Base-by-base conservation (phyloP, 495 filamentous ascomycete genomes). In the Penicillium mononematosum region DNA sequence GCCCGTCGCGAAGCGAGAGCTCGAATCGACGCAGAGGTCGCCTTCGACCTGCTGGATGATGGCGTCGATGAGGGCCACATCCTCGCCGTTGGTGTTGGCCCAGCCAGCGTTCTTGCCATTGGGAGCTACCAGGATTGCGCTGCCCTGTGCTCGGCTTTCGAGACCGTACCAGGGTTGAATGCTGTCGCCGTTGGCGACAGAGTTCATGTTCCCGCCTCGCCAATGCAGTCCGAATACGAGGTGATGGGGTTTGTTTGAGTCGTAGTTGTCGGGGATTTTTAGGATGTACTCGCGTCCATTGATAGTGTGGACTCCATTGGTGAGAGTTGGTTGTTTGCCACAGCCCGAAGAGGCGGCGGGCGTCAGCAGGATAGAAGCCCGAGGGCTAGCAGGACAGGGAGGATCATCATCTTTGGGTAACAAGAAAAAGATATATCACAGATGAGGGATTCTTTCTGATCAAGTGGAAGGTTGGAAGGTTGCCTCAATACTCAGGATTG, bases 1-100 rank as follows among this genome's bases (percentile, higher is more conserved):
- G 12, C 78, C 78, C 5, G 71, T 77, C 1, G 76, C 70, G 69
- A 77, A 81, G 53, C 73, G 65, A n/a, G 72, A 67, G 41, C 58
- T 70, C 39, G 67, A 55, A 51, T 81, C 72, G 7, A 81, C 60
- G 60, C 79, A 81, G 41, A 79, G 70, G 22, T 73, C 75, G 39
- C 54, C 61, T 42, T 76, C 71, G 17, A 77, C 47, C 14, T 64
- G 58, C 53, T 72, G 56, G 36, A 77, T 59, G 25, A 81, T 60
- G 27, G 65, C 20, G 41, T 73, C 65, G 42, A 77, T 70, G 51
- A 81, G 77, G 5, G 67, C 61, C 2, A 80, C 64, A 34, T 80
- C 77, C n/a, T 75, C 70, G 38, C 73, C 73, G 16, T 59, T 64
- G 2, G 47, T 57, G 63, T 80, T 80, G n/a, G 32, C 70, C 77